Evolutionary conservation across 2,329 filamentous ascomycete genomes (phyloP).

Genomic region (Pseudogymnoascus sp.): DNA sequence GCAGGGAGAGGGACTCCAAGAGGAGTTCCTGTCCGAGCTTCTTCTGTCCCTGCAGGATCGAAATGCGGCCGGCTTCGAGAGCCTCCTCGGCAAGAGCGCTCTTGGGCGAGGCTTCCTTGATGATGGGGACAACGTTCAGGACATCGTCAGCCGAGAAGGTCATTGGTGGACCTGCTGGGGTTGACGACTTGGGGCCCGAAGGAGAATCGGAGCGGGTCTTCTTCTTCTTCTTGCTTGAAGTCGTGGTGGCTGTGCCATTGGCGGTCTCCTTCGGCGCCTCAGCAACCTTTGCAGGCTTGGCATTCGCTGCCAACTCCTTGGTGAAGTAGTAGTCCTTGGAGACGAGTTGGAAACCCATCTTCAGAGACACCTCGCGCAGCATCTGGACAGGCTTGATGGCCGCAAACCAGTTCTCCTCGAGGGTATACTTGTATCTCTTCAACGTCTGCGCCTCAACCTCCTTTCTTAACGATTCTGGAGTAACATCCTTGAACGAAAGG

Average conservation of each 20-base stretch:
- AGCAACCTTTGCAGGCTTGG: conserved; percentile 25
- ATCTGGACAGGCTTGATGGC: conserved; percentile 68
- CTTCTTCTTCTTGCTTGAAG: conserved; percentile 45
- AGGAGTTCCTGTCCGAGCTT: conserved; percentile 93
- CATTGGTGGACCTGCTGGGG: conserved; percentile 34
- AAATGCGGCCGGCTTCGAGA: conserved; percentile 88
- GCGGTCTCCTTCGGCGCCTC: conserved; percentile 36
- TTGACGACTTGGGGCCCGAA: conserved; percentile 22
- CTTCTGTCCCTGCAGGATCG: conserved; percentile 89
- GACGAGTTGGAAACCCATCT: conserved; percentile 80
- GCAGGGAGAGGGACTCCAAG: conserved; percentile 87
- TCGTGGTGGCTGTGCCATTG: conserved; percentile 23
- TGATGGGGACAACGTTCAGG: conserved; percentile 82
- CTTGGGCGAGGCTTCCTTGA: conserved; percentile 89
- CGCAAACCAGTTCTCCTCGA: conserved; percentile 59
- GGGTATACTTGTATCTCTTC: conserved; percentile 66
- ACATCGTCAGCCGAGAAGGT: conserved; percentile 82
- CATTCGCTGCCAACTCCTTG: conserved; percentile 27
- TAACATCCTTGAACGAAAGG: conserved; percentile 70
- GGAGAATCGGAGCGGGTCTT: conserved; percentile 47
- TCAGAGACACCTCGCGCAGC: conserved; percentile 79
- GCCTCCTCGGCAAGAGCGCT: conserved; percentile 91
- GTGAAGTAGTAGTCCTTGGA: conserved; percentile 67
- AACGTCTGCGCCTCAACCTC: conserved; percentile 64
- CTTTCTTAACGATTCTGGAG: conserved; percentile 59